Conservation (phyloP, 345 rosid species). For the Gossypium anomalum region DNA sequence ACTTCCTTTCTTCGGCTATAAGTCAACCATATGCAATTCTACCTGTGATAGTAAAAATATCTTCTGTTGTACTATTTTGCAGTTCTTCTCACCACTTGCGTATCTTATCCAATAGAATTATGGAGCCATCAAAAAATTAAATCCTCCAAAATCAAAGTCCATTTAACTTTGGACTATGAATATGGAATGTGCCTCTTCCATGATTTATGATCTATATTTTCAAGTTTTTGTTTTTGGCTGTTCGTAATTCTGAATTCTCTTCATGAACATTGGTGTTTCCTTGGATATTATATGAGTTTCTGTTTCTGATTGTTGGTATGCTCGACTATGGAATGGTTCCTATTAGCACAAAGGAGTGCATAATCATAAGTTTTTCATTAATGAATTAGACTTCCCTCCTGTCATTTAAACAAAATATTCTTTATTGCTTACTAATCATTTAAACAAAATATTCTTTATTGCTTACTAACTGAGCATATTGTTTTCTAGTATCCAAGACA, state of each 20-base stretch:
- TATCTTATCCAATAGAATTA: not conserved
- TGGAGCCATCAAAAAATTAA: not conserved
- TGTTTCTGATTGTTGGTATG: not conserved
- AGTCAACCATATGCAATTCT: not conserved
- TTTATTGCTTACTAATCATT: not conserved
- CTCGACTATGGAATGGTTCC: not conserved
- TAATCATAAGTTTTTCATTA: not conserved
- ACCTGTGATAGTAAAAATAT: not conserved
- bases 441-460: conserved; percentile 1
- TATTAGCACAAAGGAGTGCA: not conserved
- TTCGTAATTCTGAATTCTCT: not conserved
- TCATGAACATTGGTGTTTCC: not conserved
- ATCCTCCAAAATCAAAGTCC: not conserved
- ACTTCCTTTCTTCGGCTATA: conserved; percentile 1
- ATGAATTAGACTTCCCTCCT: not conserved
- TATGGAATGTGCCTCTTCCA: not conserved
- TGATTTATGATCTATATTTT: conserved; percentile 1
- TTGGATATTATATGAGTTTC: not conserved
- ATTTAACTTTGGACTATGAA: not conserved
- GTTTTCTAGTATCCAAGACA: not conserved
- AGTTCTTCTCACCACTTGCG: not conserved
- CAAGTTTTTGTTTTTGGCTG: not conserved
- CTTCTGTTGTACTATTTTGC: not conserved
- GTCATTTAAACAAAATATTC: not conserved
- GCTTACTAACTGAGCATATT: not conserved